These are phyloP conservation scores for Neohortaea acidophila DNA, from an alignment of 495 filamentous ascomycete genomes.

Conservation along the genomic window DNA sequence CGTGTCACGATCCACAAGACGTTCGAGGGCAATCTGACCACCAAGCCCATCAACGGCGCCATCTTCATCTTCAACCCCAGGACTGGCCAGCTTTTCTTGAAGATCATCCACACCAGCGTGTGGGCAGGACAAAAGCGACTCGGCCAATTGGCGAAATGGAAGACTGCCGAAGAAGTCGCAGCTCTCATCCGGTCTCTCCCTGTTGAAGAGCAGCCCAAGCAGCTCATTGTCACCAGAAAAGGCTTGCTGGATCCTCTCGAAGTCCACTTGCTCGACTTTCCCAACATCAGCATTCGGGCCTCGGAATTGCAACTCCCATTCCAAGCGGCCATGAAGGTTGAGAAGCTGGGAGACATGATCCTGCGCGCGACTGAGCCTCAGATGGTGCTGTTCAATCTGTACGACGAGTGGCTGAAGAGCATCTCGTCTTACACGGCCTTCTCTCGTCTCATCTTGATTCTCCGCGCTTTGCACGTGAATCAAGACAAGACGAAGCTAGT, in stretches of 20 bases:
- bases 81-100: conserved; percentile 93
- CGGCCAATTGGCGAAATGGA: conserved; percentile 97
- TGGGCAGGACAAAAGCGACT: conserved; percentile 99
- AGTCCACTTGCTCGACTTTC: conserved; percentile 95
- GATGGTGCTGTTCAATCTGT: conserved; percentile 99
- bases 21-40: conserved; percentile 97
- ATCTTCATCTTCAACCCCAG: conserved; percentile 99
- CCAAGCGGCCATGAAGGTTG: conserved; percentile 99
- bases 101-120: conserved; percentile 99
- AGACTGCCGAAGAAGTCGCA: conserved; percentile 99
- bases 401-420: conserved; percentile 97
- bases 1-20: conserved; percentile 99
- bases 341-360: conserved; percentile 99
- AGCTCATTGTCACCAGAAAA: conserved; percentile 95
- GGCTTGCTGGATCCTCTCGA: conserved; percentile 95
- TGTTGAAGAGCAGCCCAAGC: conserved; percentile 97
- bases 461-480: conserved; percentile 93
- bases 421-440: conserved; percentile 98
- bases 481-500: conserved; percentile 97
- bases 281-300: conserved; percentile 96
- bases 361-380: conserved; percentile 92
- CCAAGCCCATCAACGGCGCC: conserved; percentile 98
- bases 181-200: conserved; percentile 93
- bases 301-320: conserved; percentile 96
- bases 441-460: conserved; percentile 86